Evolutionary conservation across 164 flowering plant species (phyloP).

Genomic region (Aristolochia californica): DNA sequence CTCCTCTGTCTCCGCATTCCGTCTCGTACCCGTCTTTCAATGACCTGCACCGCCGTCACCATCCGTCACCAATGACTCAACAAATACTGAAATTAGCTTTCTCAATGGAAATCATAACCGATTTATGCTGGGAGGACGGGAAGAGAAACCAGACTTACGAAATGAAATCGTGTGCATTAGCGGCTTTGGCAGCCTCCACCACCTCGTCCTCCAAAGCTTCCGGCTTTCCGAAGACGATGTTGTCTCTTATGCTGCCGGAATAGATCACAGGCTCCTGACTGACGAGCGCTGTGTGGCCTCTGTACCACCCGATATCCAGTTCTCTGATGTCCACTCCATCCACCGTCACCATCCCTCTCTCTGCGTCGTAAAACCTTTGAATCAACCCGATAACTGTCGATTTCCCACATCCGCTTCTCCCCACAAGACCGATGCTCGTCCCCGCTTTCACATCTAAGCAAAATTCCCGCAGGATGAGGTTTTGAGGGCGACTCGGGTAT

Average conservation of each 20-base stretch:
- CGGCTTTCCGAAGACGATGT: conserved; percentile 60
- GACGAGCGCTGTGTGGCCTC: conserved; percentile 58
- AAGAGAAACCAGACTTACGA: conserved; percentile 80
- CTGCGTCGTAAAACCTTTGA: conserved; percentile 71
- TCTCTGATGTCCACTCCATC: conserved; percentile 72
- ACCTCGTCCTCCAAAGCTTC: conserved; percentile 76
- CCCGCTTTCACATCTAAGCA: conserved; percentile 69
- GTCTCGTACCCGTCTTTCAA: conserved; percentile 75
- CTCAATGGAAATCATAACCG: too few relatives aligned
- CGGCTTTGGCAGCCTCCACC: conserved; percentile 78
- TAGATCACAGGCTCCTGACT: conserved; percentile 87
- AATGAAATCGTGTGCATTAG: conserved; percentile 88
- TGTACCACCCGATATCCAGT: conserved; percentile 58
- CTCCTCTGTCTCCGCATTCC: conserved; percentile 87
- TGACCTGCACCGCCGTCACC: conserved; percentile 49
- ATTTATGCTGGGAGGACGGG: too few relatives aligned
- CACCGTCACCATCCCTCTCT: conserved; percentile 50
- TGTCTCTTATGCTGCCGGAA: conserved; percentile 71
- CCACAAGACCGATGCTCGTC: conserved; percentile 69
- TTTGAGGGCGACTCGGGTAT: conserved; percentile 62
- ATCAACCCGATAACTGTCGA: conserved; percentile 77
- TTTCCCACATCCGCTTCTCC: conserved; percentile 94
- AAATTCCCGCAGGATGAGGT: conserved; percentile 39
- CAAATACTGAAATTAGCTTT: neutral
- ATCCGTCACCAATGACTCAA: too few relatives aligned